phyloP scores from a whole-genome alignment of 192 early-diverging fungal species.

The Backusella mclennaniae region DNA sequence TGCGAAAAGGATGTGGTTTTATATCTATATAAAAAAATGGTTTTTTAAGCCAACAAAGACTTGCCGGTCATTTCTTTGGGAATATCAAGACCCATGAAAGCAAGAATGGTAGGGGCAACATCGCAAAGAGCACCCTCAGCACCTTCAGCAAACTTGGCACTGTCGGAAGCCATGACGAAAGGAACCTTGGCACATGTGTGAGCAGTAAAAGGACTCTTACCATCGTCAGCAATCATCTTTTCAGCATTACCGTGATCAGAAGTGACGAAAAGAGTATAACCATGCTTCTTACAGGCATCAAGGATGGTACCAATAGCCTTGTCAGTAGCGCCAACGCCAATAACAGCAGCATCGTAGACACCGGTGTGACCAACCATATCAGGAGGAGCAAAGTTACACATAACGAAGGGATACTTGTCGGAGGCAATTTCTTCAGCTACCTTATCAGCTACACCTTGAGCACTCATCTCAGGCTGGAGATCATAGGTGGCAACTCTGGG shows the following conservation, averaged over 20 bases:
- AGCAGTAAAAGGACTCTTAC: constrained; percentile 89
- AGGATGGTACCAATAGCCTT: constrained; percentile 91
- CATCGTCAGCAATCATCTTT: constrained; percentile 91
- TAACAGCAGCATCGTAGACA: constrained; percentile 84
- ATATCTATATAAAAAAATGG: not conserved
- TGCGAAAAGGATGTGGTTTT: not conserved
- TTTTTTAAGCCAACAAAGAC: constrained; percentile 49
- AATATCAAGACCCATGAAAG: constrained; percentile 86
- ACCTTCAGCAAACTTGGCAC: constrained; percentile 50
- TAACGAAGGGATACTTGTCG: constrained; percentile 88
- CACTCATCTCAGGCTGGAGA: constrained; percentile 94
- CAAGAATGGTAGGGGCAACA: constrained; percentile 95
- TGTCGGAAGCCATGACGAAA: constrained; percentile 79
- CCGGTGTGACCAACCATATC: constrained; percentile 99
- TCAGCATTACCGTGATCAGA: constrained; percentile 99
- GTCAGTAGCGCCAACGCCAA: constrained; percentile 94
- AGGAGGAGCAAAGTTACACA: constrained; percentile 99
- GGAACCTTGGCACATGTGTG: constrained; percentile 92
- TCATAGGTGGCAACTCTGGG: constrained; percentile 99
- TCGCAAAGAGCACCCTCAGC: constrained; percentile 83
- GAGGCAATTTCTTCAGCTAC: constrained; percentile 79
- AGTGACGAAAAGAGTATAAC: constrained; percentile 92
- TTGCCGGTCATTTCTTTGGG: constrained; percentile 96
- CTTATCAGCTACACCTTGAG: constrained; percentile 83
- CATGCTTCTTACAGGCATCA: constrained; percentile 86